phyloP scores from a whole-genome alignment of 345 rosid species.

The Eucalyptus pauciflora region DNA sequence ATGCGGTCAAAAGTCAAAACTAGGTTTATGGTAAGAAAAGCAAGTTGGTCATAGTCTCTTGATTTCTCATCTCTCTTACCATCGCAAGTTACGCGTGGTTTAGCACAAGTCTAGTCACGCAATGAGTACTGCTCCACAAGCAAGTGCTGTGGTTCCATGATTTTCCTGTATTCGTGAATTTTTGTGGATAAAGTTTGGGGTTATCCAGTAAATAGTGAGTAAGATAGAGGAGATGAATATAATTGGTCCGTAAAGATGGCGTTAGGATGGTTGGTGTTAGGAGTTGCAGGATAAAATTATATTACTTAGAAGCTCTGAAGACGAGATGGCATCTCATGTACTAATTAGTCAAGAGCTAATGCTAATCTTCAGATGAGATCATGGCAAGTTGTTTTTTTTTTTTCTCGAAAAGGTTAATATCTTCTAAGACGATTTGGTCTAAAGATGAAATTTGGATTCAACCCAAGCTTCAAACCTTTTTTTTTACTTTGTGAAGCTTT shows the following conservation, averaged over 20 bases:
- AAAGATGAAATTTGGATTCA: neutral
- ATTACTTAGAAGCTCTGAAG: no score
- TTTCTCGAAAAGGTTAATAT: neutral
- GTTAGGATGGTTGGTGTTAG: no score
- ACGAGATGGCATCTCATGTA: no score
- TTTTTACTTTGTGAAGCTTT: neutral
- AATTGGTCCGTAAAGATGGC: rapidly evolving
- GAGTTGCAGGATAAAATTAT: rapidly evolving
- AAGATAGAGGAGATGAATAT: no score
- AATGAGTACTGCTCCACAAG: neutral
- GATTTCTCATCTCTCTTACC: neutral
- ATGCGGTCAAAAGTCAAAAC: neutral
- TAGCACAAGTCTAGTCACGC: neutral
- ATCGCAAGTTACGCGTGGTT: neutral
- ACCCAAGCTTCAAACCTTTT: neutral
- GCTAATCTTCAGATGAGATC: no score
- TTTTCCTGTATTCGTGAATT: no score
- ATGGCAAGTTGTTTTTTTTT: no score
- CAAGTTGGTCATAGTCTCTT: neutral
- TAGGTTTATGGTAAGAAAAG: neutral
- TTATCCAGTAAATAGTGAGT: no score
- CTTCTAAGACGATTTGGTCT: neutral
- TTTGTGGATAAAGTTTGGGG: no score
- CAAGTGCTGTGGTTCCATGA: neutral
- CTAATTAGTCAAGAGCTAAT: no score